phyloP scores from a whole-genome alignment of 1,284 basidiomycete species.

The Lentinus polychrous region DNA sequence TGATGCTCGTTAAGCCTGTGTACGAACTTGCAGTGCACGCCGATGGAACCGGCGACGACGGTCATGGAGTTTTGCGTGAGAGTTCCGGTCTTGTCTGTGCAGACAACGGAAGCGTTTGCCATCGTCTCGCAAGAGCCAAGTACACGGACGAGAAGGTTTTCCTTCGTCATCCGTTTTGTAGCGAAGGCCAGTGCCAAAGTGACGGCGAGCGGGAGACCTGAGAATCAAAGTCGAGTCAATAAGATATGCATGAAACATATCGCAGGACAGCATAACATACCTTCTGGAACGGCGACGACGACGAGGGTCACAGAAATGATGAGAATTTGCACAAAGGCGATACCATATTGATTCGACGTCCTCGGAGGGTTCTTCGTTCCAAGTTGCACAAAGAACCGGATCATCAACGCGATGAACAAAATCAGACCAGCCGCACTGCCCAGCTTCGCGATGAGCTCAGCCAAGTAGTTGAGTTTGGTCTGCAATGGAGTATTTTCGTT shows the following conservation, averaged over 20 bases:
- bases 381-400: conserved; percentile 89
- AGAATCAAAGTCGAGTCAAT: conserved; percentile 8
- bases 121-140: conserved; percentile 97
- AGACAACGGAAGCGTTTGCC: conserved; percentile 95
- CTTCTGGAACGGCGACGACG: conserved; percentile 97
- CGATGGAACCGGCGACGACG: conserved; percentile 92
- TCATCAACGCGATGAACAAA: conserved; percentile 85
- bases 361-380: conserved; percentile 51
- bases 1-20: conserved; percentile 71
- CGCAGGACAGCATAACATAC: conserved; percentile 27
- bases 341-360: conserved; percentile 77
- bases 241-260: conserved; percentile 7
- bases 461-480: conserved; percentile 86
- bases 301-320: conserved; percentile 94
- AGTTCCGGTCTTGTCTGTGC: conserved; percentile 94
- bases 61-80: conserved; percentile 94
- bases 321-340: conserved; percentile 89
- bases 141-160: conserved; percentile 92
- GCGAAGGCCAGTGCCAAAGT: conserved; percentile 96
- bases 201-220: conserved; percentile 91
- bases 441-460: conserved; percentile 90
- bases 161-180: conserved; percentile 93
- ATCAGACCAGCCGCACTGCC: conserved; percentile 80
- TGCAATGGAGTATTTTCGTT: conserved; percentile 89
- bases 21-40: conserved; percentile 92